Percentiles rank a stretch among this genome's conserved stretches.
phyloP scores from a whole-genome alignment of 345 rosid species.

The Gossypium bickii region DNA sequence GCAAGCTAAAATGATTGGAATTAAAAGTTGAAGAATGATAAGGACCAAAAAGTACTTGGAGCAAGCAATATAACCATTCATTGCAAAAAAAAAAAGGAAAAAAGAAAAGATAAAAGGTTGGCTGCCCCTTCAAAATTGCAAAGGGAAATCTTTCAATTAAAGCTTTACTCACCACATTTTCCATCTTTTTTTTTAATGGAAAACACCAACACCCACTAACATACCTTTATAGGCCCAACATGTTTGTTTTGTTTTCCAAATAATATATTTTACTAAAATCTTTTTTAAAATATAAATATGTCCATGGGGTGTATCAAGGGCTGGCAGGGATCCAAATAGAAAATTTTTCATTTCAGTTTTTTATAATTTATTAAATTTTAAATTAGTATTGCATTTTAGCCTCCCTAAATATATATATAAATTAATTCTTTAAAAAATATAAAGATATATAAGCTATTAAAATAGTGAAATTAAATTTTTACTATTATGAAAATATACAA shows the following conservation, averaged over 20 bases:
- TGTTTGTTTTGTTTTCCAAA: neutral
- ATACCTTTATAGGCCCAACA: neutral
- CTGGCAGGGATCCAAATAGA: no score
- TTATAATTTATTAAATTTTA: no score
- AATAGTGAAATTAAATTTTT: no score
- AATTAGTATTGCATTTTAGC: no score
- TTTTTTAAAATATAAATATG: neutral
- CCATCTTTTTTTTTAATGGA: neutral
- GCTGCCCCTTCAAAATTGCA: neutral
- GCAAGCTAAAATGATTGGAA: neutral
- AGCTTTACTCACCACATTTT: neutral
- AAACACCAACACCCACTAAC: neutral
- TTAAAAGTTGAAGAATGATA: neutral
- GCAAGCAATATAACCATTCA: neutral
- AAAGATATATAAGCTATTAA: no score
- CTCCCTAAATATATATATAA: no score
- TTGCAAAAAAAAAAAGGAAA: neutral
- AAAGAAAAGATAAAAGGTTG: neutral
- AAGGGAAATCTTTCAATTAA: neutral
- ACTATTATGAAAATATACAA: no score
- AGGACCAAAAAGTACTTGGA: neutral
- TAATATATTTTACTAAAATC: neutral
- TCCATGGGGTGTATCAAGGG: no score
- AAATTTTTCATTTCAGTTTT: accelerated
- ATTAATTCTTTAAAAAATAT: no score